Evolutionary conservation across 2,329 filamentous ascomycete genomes (phyloP).

Genomic region (Colletotrichum higginsianum): DNA sequence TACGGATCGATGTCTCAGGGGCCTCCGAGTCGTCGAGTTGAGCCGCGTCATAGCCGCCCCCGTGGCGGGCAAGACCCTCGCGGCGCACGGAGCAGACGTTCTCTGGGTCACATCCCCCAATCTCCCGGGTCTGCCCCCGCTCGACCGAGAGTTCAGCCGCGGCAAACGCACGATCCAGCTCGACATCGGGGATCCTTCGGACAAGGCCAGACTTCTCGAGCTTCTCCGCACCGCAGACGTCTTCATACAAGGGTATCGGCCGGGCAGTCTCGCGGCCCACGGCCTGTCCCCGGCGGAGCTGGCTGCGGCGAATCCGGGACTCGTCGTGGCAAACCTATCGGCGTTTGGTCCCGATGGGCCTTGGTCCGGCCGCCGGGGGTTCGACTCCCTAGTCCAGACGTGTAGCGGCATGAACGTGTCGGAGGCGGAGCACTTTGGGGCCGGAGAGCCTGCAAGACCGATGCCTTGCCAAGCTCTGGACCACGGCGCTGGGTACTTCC

Average conservation of each 20-base stretch:
- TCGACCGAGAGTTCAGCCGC: slow-evolving; percentile 52
- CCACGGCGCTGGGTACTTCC: slow-evolving; percentile 68
- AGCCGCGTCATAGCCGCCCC: slow-evolving; percentile 55
- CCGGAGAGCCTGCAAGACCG: slow-evolving; percentile 56
- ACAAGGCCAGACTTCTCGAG: slow-evolving; percentile 45
- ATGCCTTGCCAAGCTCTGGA: slow-evolving; percentile 71
- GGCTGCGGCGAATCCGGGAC: slow-evolving; percentile 55
- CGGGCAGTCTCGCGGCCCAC: slow-evolving; percentile 60
- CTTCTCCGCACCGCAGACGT: slow-evolving; percentile 57
- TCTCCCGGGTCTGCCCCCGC: slow-evolving; percentile 50
- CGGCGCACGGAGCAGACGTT: slow-evolving; percentile 53
- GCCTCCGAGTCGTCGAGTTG: slow-evolving; percentile 53
- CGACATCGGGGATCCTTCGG: slow-evolving; percentile 46
- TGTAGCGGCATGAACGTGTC: slow-evolving; percentile 69
- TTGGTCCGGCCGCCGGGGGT: not conserved
- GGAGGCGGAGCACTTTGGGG: slow-evolving; percentile 63
- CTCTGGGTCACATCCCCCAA: slow-evolving; percentile 51
- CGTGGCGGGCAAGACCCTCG: slow-evolving; percentile 51
- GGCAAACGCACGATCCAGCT: slow-evolving; percentile 53
- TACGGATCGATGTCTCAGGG: slow-evolving; percentile 27
- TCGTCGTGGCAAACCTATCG: slow-evolving; percentile 67
- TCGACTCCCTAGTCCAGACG: slow-evolving; percentile 56
- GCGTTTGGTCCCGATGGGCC: slow-evolving; percentile 65
- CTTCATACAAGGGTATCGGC: slow-evolving; percentile 63
- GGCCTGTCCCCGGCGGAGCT: slow-evolving; percentile 57